phyloP scores from a whole-genome alignment of 2,329 filamentous ascomycete genomes.

The Penicillium sp. region DNA sequence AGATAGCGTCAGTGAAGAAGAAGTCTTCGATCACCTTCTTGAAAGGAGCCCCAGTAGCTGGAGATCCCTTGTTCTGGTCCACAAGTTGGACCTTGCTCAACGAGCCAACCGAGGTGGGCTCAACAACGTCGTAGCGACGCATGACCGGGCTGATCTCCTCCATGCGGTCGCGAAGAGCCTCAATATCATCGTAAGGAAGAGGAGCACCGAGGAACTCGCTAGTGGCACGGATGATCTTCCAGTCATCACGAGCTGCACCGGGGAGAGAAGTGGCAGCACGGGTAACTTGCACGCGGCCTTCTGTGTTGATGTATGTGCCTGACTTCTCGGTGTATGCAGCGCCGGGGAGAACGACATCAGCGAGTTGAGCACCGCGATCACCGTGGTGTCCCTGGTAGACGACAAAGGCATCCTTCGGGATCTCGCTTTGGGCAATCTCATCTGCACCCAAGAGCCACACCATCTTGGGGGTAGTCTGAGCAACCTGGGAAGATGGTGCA shows the following conservation, averaged over 20 bases:
- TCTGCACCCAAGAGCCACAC: slow-evolving; percentile 96
- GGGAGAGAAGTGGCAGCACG: slow-evolving; percentile 85
- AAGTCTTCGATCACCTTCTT: slow-evolving; percentile 92
- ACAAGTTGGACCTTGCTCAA: slow-evolving; percentile 93
- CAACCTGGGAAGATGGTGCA: slow-evolving; percentile 76
- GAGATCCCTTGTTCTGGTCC: slow-evolving; percentile 89
- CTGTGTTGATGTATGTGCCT: slow-evolving; percentile 95
- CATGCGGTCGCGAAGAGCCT: slow-evolving; percentile 87
- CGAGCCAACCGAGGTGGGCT: slow-evolving; percentile 70
- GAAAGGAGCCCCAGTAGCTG: slow-evolving; percentile 69
- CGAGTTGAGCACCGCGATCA: slow-evolving; percentile 87
- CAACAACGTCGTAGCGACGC: slow-evolving; percentile 85
- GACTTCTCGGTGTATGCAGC: slow-evolving; percentile 97
- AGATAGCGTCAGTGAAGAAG: slow-evolving; percentile 97
- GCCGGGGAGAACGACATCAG: slow-evolving; percentile 89
- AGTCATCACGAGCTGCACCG: slow-evolving; percentile 89
- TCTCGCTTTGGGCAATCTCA: slow-evolving; percentile 78
- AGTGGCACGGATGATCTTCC: slow-evolving; percentile 95
- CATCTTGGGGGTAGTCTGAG: slow-evolving; percentile 86
- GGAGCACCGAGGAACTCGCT: slow-evolving; percentile 87
- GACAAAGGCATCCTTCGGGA: slow-evolving; percentile 94
- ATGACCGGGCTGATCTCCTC: slow-evolving; percentile 89
- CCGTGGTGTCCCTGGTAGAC: slow-evolving; percentile 98
- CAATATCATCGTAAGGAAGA: slow-evolving; percentile 90
- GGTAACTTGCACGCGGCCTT: slow-evolving; percentile 92